phyloP scores from a whole-genome alignment of 768 basidiomycete species.

The Lentinula detonsa region DNA sequence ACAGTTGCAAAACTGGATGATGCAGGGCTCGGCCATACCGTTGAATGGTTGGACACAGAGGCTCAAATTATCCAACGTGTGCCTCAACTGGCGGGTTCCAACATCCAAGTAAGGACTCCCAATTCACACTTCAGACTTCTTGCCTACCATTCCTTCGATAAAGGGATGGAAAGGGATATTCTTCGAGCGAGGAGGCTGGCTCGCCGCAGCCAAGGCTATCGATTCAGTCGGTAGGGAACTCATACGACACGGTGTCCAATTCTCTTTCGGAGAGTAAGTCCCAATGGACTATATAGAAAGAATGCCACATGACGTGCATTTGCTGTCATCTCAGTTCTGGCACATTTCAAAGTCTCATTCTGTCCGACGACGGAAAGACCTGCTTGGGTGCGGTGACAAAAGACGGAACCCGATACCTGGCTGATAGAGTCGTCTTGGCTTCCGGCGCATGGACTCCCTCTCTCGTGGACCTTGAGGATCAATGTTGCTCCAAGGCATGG shows the following conservation, averaged over 20 bases:
- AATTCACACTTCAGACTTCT: background rate
- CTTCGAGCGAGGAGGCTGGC: conserved; percentile 2
- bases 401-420: conserved; percentile 1
- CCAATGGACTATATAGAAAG: too few relatives aligned
- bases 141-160: background rate
- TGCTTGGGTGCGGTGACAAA: conserved; percentile 1
- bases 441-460: conserved; percentile 6
- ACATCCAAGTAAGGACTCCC: background rate
- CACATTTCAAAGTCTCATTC: background rate
- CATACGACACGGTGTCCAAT: background rate
- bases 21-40: conserved; percentile 3
- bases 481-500: conserved; percentile 5
- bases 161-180: conserved; percentile 6
- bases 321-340: background rate
- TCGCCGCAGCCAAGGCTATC: conserved; percentile 1
- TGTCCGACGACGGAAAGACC: conserved; percentile 3
- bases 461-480: conserved; percentile 5
- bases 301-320: background rate
- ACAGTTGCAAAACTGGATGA: background rate
- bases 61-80: conserved; percentile 1
- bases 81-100: background rate
- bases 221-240: conserved; percentile 3
- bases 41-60: conserved; percentile 4
- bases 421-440: conserved; percentile 2
- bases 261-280: conserved; percentile 6